Base-by-base conservation (phyloP, 345 rosid genomes). In the Gossypium sturtianum region DNA sequence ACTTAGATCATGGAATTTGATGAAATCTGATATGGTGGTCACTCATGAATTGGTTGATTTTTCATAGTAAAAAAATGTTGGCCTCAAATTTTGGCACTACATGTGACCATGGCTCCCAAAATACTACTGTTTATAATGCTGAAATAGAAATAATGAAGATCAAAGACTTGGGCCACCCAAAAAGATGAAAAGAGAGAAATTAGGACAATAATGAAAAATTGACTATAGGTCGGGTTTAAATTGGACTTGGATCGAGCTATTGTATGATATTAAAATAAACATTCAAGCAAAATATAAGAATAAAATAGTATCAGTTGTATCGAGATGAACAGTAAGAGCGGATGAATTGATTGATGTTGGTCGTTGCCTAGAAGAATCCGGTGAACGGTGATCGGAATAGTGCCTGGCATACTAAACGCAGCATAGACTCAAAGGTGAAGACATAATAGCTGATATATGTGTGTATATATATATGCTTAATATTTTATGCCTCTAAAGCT, bases 331-430 rank as follows among this genome's bases (percentile, higher is more conserved):
- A 75, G 86, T 22, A 89, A 89, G 78, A 89, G 78, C 71, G 84
- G 80, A 60, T 77, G 80, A 72, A 70, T 78, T 4, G 90, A 83
- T 68, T 92, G 81, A 45, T 92, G 97, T 74, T 86, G 0, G 80
- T 86, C 79, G 94, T 92, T n/a, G 91, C 97, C 68, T 4, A 29
- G 6, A 91, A 91, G 84, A 88, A 81, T 78, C 79, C 89, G 6
- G 77, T 87, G 70, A 86, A 71, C 58, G 89, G 90, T 2, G 87
- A 89, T 69, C 80, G 82, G 71, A 84, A 75, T 47, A 82, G 84
- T 19, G 81, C 87, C 22, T 93, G 91, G 97, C 87, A 79, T 47
- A 76, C 74, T 61, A 93, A 86, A 76, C 91, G 94, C 34, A 87
- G 87, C 66, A 83, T 84, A 74, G 85, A 88, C 29, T 79, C 89